These are phyloP conservation scores for Wickerhamiella brachini DNA, from an alignment of 805 yeast genomes.

Conservation along the genomic window DNA sequence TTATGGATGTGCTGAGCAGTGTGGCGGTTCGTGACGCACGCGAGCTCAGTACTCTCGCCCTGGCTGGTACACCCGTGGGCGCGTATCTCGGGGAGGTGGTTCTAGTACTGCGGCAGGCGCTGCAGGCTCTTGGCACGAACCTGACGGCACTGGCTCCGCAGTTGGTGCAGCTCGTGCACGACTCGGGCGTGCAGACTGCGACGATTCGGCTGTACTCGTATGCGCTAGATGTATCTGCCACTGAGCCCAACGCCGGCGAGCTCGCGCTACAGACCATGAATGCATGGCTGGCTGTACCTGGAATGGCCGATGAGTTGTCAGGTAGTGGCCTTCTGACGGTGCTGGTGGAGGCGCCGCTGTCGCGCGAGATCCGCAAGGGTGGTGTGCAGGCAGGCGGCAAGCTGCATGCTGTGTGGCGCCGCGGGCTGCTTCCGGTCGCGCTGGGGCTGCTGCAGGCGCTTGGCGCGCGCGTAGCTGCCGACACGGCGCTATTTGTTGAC, in stretches of 20 bases:
- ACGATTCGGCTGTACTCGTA: conserved; percentile 53
- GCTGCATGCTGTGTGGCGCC: conserved; percentile 71
- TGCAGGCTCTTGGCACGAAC: conserved; percentile 17
- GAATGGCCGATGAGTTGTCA: conserved; percentile 55
- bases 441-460: conserved; percentile 46
- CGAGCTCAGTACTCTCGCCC: conserved; percentile 44
- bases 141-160: background rate
- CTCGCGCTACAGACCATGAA: conserved; percentile 51
- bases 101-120: conserved; percentile 47
- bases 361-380: conserved; percentile 54
- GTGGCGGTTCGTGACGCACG: conserved; percentile 49
- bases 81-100: conserved; percentile 55
- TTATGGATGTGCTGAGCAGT: conserved; percentile 38
- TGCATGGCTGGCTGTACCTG: conserved; percentile 45
- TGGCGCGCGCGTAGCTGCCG: conserved; percentile 51
- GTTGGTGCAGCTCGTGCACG: conserved; percentile 27
- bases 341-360: conserved; percentile 60
- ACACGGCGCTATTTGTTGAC: conserved; percentile 46
- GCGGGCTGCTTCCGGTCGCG: conserved; percentile 61
- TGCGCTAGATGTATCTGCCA: conserved; percentile 45
- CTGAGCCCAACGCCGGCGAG: conserved; percentile 62
- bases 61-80: conserved; percentile 34
- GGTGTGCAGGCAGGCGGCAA: conserved; percentile 34
- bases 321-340: conserved; percentile 51
- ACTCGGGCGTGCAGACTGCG: conserved; percentile 47